A percentile compares a stretch with the other conserved stretches of the same genome.
Evolutionary conservation across 768 basidiomycete genomes (phyloP).

Genomic region (Rhodotorula graminis): DNA sequence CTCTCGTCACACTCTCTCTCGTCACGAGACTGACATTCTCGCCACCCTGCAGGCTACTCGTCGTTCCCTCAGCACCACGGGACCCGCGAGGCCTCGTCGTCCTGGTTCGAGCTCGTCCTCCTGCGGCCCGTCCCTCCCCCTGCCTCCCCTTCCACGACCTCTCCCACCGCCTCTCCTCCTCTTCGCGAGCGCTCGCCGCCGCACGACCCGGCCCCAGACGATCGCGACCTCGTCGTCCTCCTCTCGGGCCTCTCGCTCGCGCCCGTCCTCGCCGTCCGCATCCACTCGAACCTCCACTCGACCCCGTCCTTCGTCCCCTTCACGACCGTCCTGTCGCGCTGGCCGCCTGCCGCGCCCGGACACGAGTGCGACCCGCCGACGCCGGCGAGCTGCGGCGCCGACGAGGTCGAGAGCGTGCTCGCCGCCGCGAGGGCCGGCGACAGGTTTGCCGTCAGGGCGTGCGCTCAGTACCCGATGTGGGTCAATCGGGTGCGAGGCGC

Average conservation of each 20-base stretch:
- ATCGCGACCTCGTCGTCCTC: not conserved
- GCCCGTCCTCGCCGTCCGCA: not conserved
- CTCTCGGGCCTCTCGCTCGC: too few species aligned
- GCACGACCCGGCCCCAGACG: not conserved
- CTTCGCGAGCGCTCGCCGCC: not conserved
- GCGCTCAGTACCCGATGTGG: constrained; percentile 31
- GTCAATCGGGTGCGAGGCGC: constrained; percentile 1
- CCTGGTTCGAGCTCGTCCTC: constrained; percentile 34
- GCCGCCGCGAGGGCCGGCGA: constrained; percentile 9
- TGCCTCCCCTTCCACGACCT: too few species aligned
- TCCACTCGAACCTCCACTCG: constrained; percentile 27
- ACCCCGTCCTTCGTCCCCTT: not conserved
- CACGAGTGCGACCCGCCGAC: not conserved
- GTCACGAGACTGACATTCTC: too few species aligned
- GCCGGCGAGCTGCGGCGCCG: not conserved
- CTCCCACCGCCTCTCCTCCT: not conserved
- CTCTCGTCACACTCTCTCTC: not conserved
- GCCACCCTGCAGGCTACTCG: constrained; percentile 18
- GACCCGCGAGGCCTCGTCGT: constrained; percentile 18
- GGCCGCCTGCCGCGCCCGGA: not conserved
- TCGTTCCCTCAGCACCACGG: constrained; percentile 8
- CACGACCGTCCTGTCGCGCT: not conserved
- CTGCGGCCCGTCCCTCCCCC: not conserved
- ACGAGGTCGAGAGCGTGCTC: not conserved
- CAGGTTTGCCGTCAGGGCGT: constrained; percentile 11